A percentile compares a stretch with the other conserved stretches of the same genome.
These are phyloP conservation scores for Vaccinium corymbosum DNA, from an alignment of 148 eudicot species.

Conservation along the genomic window DNA sequence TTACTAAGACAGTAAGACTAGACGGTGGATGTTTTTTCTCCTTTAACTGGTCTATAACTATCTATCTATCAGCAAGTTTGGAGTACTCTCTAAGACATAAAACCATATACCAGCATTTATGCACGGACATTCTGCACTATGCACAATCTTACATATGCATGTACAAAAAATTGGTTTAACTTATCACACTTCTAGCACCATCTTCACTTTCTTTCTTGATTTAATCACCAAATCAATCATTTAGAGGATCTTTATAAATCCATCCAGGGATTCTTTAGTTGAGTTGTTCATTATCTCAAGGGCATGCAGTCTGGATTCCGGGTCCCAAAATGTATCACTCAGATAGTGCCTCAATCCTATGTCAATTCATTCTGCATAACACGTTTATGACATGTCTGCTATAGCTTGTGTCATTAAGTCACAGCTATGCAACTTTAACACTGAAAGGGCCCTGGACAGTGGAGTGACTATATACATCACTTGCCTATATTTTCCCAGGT, in stretches of 20 bases:
- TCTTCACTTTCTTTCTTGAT: background rate
- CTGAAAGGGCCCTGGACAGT: background rate
- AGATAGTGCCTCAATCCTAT: background rate
- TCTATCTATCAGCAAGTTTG: background rate
- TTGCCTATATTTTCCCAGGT: background rate
- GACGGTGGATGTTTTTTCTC: background rate
- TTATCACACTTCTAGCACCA: background rate
- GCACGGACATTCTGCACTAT: background rate
- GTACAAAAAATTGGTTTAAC: background rate
- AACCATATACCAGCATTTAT: background rate
- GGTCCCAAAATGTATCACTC: background rate
- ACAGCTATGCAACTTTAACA: background rate
- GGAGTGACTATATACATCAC: background rate
- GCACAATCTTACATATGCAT: background rate
- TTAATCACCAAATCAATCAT: background rate
- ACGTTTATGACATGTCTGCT: background rate
- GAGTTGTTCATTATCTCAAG: background rate
- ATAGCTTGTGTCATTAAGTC: background rate
- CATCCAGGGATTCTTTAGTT: background rate
- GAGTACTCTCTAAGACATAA: background rate
- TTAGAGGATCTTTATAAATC: background rate
- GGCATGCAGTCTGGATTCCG: background rate
- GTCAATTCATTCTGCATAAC: background rate
- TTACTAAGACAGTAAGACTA: background rate
- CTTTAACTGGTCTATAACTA: background rate